A percentile compares a stretch with the other conserved stretches of the same genome.
Conservation (phyloP, 257 asterid genomes). For the Forsythia suspensa region DNA sequence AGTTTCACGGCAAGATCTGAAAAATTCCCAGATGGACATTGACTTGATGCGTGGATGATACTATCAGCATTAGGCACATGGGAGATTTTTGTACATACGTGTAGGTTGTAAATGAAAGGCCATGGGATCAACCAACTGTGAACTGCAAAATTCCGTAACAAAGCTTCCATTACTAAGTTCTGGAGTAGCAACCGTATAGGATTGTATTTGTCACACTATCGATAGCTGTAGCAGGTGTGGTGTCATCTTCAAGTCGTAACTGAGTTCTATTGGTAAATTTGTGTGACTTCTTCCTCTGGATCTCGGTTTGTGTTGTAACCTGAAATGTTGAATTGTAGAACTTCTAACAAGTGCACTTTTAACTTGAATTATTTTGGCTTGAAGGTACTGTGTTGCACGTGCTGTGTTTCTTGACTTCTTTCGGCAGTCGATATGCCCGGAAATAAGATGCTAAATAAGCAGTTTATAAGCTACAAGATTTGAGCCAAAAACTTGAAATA, state of each 20-base stretch:
- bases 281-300: background rate
- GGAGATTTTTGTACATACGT: slow-evolving; percentile 42
- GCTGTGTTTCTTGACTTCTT: too few relatives aligned
- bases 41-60: slow-evolving; percentile 68
- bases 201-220: background rate
- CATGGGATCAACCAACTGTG: background rate
- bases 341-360: background rate
- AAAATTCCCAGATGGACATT: slow-evolving; percentile 61
- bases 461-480: too few relatives aligned
- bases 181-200: background rate
- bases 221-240: too few relatives aligned
- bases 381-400: too few relatives aligned
- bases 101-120: slow-evolving; percentile 37
- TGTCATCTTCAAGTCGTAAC: too few relatives aligned
- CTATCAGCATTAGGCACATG: slow-evolving; percentile 12
- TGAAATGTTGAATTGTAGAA: background rate
- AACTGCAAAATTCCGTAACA: background rate
- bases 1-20: slow-evolving; percentile 40
- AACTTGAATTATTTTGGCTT: background rate
- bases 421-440: too few relatives aligned
- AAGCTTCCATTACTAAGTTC: background rate
- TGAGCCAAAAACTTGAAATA: too few relatives aligned
- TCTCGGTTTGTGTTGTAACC: too few relatives aligned
- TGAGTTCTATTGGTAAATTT: too few relatives aligned
- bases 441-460: too few relatives aligned